Conservation (phyloP, 2,329 filamentous ascomycete species). For the Penicillium sp. region DNA sequence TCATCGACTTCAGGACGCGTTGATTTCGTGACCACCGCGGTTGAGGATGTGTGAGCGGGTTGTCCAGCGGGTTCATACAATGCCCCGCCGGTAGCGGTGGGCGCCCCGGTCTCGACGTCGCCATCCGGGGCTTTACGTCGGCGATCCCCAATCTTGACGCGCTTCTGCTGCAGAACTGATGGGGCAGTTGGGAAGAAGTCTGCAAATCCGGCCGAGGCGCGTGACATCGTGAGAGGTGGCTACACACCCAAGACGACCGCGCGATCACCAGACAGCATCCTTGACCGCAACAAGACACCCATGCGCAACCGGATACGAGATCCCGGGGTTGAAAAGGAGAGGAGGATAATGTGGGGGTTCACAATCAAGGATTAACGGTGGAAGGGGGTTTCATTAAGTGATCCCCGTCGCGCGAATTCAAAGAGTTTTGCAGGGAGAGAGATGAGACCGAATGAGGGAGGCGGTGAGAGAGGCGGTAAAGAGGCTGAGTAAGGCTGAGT, state of each 20-base stretch:
- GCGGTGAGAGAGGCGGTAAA: slow-evolving; percentile 8
- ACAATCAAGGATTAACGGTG: neutral
- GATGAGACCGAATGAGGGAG: slow-evolving; percentile 7
- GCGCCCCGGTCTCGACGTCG: slow-evolving; percentile 14
- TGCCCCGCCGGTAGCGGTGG: slow-evolving; percentile 13
- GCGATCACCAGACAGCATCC: slow-evolving; percentile 39
- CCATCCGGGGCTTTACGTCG: slow-evolving; percentile 47
- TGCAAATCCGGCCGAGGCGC: slow-evolving; percentile 73
- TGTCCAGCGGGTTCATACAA: slow-evolving; percentile 11
- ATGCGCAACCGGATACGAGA: slow-evolving; percentile 14
- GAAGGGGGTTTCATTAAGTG: neutral
- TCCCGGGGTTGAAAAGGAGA: slow-evolving; percentile 1
- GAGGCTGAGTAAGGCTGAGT: neutral
- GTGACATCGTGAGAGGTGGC: slow-evolving; percentile 64
- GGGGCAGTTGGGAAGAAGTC: slow-evolving; percentile 81
- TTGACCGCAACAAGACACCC: slow-evolving; percentile 26
- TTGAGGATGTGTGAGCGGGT: slow-evolving; percentile 15
- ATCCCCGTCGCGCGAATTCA: slow-evolving; percentile 4
- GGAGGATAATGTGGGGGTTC: neutral
- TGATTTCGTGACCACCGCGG: slow-evolving; percentile 62
- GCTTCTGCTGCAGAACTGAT: slow-evolving; percentile 52
- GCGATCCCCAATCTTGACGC: slow-evolving; percentile 51
- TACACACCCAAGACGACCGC: slow-evolving; percentile 38
- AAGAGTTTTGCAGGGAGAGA: slow-evolving; percentile 15
- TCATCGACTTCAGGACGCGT: slow-evolving; percentile 61